phyloP scores from a whole-genome alignment of 768 basidiomycete genomes.

The Mycena albidolilacea region DNA sequence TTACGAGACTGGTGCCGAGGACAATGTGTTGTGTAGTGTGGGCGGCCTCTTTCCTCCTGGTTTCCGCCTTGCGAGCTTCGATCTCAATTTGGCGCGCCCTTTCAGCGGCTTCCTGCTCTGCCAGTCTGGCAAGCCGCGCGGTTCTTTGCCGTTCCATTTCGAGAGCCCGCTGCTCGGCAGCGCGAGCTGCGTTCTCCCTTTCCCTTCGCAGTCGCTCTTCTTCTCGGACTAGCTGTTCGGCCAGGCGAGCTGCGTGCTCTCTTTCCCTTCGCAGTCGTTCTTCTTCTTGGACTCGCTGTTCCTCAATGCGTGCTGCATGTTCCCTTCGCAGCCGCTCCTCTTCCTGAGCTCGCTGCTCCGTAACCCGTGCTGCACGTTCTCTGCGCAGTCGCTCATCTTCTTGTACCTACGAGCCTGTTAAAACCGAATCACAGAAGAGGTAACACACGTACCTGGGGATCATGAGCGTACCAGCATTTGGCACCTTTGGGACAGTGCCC shows the following conservation, averaged over 20 bases:
- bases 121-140: slow-evolving; percentile 29
- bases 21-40: slow-evolving; percentile 60
- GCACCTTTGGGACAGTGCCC: slow-evolving; percentile 55
- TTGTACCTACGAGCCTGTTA: slow-evolving; percentile 11
- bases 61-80: slow-evolving; percentile 41
- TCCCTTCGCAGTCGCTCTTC: slow-evolving; percentile 38
- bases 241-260: slow-evolving; percentile 21
- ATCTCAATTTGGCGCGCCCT: slow-evolving; percentile 39
- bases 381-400: slow-evolving; percentile 38
- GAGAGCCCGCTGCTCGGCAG: slow-evolving; percentile 22
- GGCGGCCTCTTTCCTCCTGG: slow-evolving; percentile 56
- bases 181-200: slow-evolving; percentile 31
- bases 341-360: slow-evolving; percentile 28
- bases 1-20: slow-evolving; percentile 63
- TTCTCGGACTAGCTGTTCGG: slow-evolving; percentile 26
- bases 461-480: slow-evolving; percentile 53
- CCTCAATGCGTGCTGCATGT: slow-evolving; percentile 23
- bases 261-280: slow-evolving; percentile 13
- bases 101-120: slow-evolving; percentile 41
- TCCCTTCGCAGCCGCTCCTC: slow-evolving; percentile 27
- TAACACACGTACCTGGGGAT: slow-evolving; percentile 46
- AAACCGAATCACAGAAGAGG: not conserved
- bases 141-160: slow-evolving; percentile 28
- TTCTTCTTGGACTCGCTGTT: slow-evolving; percentile 27
- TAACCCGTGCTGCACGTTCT: slow-evolving; percentile 26